Conservation (phyloP, 2,329 filamentous ascomycete genomes). For the Phaeosphaeria sp. region DNA sequence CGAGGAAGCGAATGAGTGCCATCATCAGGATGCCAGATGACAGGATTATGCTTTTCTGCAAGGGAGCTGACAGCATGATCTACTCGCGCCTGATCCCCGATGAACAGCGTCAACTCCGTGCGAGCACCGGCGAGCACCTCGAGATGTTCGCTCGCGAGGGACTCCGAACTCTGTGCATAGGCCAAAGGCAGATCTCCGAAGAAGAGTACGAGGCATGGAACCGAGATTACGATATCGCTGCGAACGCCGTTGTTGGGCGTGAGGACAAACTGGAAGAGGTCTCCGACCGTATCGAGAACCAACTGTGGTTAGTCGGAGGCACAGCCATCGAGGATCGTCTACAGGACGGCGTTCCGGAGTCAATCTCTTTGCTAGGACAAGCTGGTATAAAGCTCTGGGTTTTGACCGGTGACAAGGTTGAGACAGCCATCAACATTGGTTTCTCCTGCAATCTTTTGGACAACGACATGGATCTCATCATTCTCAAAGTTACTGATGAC, state of each 20-base stretch:
- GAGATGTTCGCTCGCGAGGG: constrained; percentile 98
- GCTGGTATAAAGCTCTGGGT: constrained; percentile 99
- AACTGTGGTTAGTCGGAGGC: constrained; percentile 85
- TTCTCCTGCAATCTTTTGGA: constrained; percentile 98
- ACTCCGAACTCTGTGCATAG: constrained; percentile 91
- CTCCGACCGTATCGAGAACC: constrained; percentile 87
- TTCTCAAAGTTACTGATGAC: constrained; percentile 84
- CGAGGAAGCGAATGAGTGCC: constrained; percentile 95
- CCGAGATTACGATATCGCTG: constrained; percentile 84
- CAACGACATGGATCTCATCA: constrained; percentile 96
- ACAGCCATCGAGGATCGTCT: constrained; percentile 97
- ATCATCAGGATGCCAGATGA: constrained; percentile 95
- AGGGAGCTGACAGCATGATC: constrained; percentile 96
- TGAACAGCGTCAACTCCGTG: constrained; percentile 83
- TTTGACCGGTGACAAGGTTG: constrained; percentile 96
- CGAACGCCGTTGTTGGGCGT: constrained; percentile 80
- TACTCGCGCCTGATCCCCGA: constrained; percentile 88
- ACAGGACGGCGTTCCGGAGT: constrained; percentile 95
- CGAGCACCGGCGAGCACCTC: constrained; percentile 86
- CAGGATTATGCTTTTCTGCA: constrained; percentile 90
- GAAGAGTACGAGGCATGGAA: constrained; percentile 86
- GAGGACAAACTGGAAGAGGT: constrained; percentile 93
- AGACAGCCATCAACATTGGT: constrained; percentile 99
- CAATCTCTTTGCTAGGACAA: constrained; percentile 86
- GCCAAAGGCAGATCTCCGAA: constrained; percentile 79